Percentiles rank a stretch among this genome's conserved stretches.
phyloP scores from a whole-genome alignment of 2,329 filamentous ascomycete species.

The Botrytis squamosa region DNA sequence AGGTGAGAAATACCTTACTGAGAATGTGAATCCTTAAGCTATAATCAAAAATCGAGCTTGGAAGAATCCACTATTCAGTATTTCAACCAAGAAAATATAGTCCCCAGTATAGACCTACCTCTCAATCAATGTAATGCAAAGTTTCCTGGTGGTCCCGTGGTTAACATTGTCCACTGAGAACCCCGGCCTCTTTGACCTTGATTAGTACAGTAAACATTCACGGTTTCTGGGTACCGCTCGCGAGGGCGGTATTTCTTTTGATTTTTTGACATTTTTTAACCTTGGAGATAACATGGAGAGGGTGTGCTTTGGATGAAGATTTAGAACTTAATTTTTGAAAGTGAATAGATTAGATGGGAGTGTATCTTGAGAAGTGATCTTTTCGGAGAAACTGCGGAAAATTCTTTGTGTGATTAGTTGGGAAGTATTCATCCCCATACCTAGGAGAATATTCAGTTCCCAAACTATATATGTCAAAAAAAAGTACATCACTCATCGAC shows the following conservation, averaged over 20 bases:
- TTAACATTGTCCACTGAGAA: neutral
- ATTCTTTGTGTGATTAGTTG: neutral
- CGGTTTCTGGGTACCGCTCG: neutral
- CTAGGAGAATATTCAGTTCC: neutral
- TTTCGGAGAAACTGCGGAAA: neutral
- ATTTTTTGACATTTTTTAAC: no score
- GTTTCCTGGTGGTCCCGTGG: neutral
- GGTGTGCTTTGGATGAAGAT: neutral
- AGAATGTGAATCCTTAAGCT: neutral
- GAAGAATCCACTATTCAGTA: neutral
- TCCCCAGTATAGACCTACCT: neutral
- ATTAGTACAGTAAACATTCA: neutral
- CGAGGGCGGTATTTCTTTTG: no score
- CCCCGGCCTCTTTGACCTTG: neutral
- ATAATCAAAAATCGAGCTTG: neutral
- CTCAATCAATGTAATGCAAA: neutral
- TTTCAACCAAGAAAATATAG: neutral
- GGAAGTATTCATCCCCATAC: neutral
- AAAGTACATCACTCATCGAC: neutral
- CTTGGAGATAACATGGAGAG: no score
- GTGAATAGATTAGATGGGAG: neutral
- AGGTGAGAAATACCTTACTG: fast-evolving
- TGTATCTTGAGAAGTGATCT: neutral
- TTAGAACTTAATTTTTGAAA: neutral
- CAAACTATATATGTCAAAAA: neutral